Conservation (phyloP, 441 rosid genomes). For the Pelargonium citronellum region DNA sequence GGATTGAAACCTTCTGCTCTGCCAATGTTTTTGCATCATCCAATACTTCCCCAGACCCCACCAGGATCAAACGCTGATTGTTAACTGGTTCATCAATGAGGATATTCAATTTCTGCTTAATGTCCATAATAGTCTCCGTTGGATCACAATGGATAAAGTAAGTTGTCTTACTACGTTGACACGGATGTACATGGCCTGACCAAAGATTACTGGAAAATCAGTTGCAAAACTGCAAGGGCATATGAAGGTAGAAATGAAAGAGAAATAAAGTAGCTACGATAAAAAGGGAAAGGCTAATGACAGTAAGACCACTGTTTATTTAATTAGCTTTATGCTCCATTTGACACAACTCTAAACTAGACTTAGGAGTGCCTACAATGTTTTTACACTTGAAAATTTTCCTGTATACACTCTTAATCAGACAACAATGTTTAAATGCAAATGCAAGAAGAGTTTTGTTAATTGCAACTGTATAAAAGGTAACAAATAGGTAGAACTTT, state of each 20-base stretch:
- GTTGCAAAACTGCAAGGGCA: neutral
- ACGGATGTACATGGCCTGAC: slow-evolving; percentile 79
- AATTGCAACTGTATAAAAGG: too few relatives aligned
- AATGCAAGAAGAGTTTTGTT: neutral
- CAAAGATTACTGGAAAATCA: slow-evolving; percentile 12
- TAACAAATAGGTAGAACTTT: too few relatives aligned
- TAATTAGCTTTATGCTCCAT: neutral
- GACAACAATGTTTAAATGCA: neutral
- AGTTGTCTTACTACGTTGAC: slow-evolving; percentile 76
- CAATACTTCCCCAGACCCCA: slow-evolving; percentile 56
- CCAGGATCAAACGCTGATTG: slow-evolving; percentile 62
- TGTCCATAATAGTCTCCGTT: slow-evolving; percentile 62
- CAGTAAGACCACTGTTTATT: neutral
- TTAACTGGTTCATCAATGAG: slow-evolving; percentile 62
- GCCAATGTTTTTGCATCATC: slow-evolving; percentile 84
- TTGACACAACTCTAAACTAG: neutral
- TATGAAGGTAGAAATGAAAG: neutral
- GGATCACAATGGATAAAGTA: slow-evolving; percentile 81
- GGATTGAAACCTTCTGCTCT: slow-evolving; percentile 57
- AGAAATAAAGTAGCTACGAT: neutral
- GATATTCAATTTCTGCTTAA: slow-evolving; percentile 64
- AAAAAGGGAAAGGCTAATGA: neutral
- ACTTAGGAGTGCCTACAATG: neutral
- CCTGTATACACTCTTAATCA: neutral
- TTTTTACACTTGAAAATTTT: neutral